A percentile compares a stretch with the other conserved stretches of the same genome.
Evolutionary conservation across 1,139 yeast genomes (phyloP).

Genomic region (Magnusiomyces suaveolens): DNA sequence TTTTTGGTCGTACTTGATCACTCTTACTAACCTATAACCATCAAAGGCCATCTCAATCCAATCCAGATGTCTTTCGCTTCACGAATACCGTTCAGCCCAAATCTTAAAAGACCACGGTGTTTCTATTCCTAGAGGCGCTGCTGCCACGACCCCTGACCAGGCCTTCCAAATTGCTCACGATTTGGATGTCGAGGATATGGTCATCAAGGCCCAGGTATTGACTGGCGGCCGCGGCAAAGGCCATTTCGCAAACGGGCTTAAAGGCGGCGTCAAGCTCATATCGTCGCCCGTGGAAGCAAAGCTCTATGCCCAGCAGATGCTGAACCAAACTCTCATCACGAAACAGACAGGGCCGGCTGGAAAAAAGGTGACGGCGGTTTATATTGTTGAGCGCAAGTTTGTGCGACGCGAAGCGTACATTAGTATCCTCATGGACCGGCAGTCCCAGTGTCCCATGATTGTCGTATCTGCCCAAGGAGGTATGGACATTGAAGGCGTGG

Average conservation of each 20-base stretch:
- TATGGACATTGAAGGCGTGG: constrained; percentile 99
- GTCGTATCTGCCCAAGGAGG: constrained; percentile 98
- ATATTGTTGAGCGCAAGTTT: constrained; percentile 88
- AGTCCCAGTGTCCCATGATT: constrained; percentile 79
- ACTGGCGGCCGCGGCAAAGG: constrained; percentile 99
- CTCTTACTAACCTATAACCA: not conserved
- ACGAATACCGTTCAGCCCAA: constrained; percentile 93
- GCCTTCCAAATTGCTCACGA: constrained; percentile 73
- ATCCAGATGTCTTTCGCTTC: constrained; percentile 68
- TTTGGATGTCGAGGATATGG: constrained; percentile 64
- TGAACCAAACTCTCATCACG: constrained; percentile 86
- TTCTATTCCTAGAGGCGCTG: constrained; percentile 84
- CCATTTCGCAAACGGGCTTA: constrained; percentile 86
- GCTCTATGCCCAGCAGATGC: constrained; percentile 81
- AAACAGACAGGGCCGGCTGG: constrained; percentile 98
- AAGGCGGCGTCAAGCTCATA: constrained; percentile 93
- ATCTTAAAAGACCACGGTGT: constrained; percentile 72
- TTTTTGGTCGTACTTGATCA: not conserved
- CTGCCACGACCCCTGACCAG: constrained; percentile 83
- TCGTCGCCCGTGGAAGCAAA: constrained; percentile 79
- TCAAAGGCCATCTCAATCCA: constrained; percentile 14
- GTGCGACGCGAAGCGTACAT: constrained; percentile 91
- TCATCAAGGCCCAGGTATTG: constrained; percentile 94
- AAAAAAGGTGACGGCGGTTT: constrained; percentile 93
- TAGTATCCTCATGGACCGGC: constrained; percentile 92